A percentile compares a stretch with the other conserved stretches of the same genome.
phyloP scores from a whole-genome alignment of 495 filamentous ascomycete species.

The Geopyxis carbonaria region DNA sequence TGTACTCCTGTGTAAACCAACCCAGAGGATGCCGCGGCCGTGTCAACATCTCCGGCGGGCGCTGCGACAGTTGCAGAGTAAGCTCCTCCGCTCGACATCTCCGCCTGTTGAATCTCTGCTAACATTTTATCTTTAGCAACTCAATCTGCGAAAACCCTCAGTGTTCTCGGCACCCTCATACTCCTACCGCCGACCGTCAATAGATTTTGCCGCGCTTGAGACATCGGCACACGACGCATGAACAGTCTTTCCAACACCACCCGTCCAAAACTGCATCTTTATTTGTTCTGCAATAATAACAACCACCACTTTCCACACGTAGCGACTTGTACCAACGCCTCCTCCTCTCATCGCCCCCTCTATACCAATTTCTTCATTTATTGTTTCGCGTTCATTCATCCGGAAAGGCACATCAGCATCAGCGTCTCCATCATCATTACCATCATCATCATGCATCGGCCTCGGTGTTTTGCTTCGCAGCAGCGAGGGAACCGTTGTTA shows the following conservation, averaged over 20 bases:
- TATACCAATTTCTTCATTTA: too few relatives aligned
- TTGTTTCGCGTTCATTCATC: too few relatives aligned
- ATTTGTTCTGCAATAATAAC: not conserved
- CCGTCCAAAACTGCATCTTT: not conserved
- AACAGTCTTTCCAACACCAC: conserved; percentile 3
- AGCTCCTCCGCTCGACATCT: conserved; percentile 3
- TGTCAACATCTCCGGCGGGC: conserved; percentile 21
- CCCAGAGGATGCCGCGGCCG: conserved; percentile 25
- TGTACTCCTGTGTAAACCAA: conserved; percentile 26
- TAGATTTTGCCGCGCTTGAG: conserved; percentile 18
- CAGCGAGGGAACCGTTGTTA: too few relatives aligned
- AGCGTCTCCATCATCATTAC: not conserved
- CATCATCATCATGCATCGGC: too few relatives aligned
- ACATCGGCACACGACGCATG: conserved; percentile 10
- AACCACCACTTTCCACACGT: not conserved
- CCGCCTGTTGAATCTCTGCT: not conserved
- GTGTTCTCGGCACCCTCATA: conserved; percentile 9
- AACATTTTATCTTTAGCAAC: conserved; percentile 16
- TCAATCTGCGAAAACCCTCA: conserved; percentile 23
- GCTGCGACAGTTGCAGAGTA: conserved; percentile 24
- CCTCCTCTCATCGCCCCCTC: not conserved
- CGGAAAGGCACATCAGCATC: not conserved
- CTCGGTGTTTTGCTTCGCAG: too few relatives aligned
- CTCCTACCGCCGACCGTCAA: conserved; percentile 17
- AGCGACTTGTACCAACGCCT: not conserved